Base-by-base conservation (phyloP, 78 protist species). In the Dictyostelium firmibasis region DNA sequence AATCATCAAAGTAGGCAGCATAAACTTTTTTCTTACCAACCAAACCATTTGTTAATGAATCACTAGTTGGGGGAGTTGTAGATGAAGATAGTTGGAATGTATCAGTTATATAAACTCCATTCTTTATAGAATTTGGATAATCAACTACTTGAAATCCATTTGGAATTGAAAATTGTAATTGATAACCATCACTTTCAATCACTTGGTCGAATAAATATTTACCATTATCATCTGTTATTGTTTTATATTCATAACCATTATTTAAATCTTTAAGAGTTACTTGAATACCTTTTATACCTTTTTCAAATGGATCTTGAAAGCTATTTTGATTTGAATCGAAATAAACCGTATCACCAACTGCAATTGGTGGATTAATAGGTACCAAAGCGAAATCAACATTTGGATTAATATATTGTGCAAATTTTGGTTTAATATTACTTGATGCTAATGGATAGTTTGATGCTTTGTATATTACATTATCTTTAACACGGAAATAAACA, bases 191-290 rank as follows among this genome's bases (percentile, higher is more conserved):
- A 23, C 89, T 77, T 25, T 27, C 43, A 6, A 13, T 11, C 29
- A 84, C 4, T 14, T 67, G 5, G 43, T 84, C 89, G 44, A 84
- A 84, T 16, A 14, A 41, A 43, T 84, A 84, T 23, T 14, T 10
- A n/a, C 91, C 91, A 38, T 70, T 44, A 20, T 16, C 47, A 84
- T 84, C 82, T 23, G 91, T 84, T 2, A 29, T 31, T 1, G 41
- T 41, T 27, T 43, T 27, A 41, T 77, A 43, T 10, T n/a, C 25
- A 41, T 20, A 41, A 4, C 60, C n/a, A 13, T 14, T 43, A 0
- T 35, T 77, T 77, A 31, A 18, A 5, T 16, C 20, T 35, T 23
- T 41, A 23, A 86, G 53, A 11, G 33, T 43, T 2, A 77, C 69
- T 53, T 36, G 38, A 4, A 86, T 35, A 77, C 85, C 85, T 2